Base-by-base conservation (phyloP, 257 asterid species). In the Anisodus tanguticus region DNA sequence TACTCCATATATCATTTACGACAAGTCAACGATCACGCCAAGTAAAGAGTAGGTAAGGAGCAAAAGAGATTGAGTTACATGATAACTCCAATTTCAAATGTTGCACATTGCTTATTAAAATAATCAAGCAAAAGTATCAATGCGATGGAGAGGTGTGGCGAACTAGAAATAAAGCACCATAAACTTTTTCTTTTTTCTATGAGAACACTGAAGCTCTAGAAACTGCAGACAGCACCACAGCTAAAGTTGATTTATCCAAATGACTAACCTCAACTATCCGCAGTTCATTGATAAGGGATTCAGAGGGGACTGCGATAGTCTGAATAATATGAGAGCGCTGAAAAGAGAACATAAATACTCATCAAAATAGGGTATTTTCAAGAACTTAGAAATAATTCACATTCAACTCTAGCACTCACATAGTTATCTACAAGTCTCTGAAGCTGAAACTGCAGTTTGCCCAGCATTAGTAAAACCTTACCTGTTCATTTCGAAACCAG, bases 251-350 rank as follows among this genome's bases (percentile, higher is more conserved):
- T 22, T 74, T 74, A 49, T 49, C 62, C 45, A 74, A 49, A 74
- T 74, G 64, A 81, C 93, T 83, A 76, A 96, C 99, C 98, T 96
- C 99, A 87, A 96, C 99, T 64, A 86, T 83, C 58, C 89, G 93
- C 78, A 96, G 97, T 90, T 96, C 98, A 88, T 92, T 91, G 66
- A 96, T 91, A 85, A 94, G 98, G 89, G 98, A 96, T 88, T 93
- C 98, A 31, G 99, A 96, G n/a, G 99, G 99, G 83, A 87, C 84
- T 71, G 98, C 90, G 82, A 96, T 91, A 19, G 99, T 96, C 91
- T 89, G 94, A 87, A 88, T 90, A 89, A 96, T 93, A 88, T 94
- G 98, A 19, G 99, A 91, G 2, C 98, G 97, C 98, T 96, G 98
- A 86, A 85, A 85, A 88, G 41, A 83, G 41, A 85, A 82, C 12